Evolutionary conservation across 2,329 filamentous ascomycete species (phyloP).

Genomic region (Penicillium griseofulvum): DNA sequence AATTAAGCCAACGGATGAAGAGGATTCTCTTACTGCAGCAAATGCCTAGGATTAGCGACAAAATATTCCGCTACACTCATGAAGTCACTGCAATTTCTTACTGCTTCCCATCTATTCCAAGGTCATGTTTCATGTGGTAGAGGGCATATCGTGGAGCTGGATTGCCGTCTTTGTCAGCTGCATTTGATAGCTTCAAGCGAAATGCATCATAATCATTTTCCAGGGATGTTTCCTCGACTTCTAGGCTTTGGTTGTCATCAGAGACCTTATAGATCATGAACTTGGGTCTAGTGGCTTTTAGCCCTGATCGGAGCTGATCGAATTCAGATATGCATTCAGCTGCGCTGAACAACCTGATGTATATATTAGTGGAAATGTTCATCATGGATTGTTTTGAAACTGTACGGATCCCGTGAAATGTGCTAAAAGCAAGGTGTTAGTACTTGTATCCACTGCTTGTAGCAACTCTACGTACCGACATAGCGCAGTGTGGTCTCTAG

Average conservation of each 20-base stretch:
- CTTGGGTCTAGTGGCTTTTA: constrained; percentile 45
- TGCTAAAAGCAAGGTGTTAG: background rate
- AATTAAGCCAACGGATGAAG: background rate
- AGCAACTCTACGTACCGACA: background rate
- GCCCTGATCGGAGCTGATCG: constrained; percentile 28
- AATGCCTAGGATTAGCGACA: background rate
- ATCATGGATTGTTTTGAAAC: background rate
- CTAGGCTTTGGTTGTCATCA: constrained; percentile 35
- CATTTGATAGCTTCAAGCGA: constrained; percentile 17
- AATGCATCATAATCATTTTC: constrained; percentile 33
- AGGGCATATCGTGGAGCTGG: constrained; percentile 31
- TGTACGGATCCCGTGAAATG: background rate
- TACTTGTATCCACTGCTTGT: background rate
- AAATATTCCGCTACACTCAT: background rate
- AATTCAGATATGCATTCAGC: constrained; percentile 33
- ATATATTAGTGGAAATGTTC: background rate
- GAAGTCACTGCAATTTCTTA: constrained; percentile 3
- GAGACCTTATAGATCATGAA: constrained; percentile 47
- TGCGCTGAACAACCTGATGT: background rate
- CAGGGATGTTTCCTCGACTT: constrained; percentile 35
- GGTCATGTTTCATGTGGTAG: constrained; percentile 39
- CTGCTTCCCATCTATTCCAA: constrained; percentile 38
- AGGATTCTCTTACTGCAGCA: background rate
- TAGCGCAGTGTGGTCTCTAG: background rate
- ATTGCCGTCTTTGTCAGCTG: constrained; percentile 20